phyloP scores from a whole-genome alignment of 169 alveolate genomes.

The Babesia sp. region DNA sequence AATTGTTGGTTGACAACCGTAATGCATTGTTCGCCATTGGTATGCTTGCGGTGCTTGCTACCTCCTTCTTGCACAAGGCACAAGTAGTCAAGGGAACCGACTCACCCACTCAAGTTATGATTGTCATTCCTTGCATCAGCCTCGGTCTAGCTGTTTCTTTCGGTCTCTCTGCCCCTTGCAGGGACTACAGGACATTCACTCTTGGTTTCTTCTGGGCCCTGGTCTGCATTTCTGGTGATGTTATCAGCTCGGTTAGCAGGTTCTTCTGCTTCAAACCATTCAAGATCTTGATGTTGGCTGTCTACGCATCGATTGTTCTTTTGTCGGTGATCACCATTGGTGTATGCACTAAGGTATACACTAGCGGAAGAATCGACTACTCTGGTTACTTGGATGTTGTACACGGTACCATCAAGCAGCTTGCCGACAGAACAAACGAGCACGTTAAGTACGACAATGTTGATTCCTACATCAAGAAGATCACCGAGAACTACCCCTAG shows the following conservation, averaged over 20 bases:
- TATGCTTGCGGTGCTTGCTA: constrained; percentile 41
- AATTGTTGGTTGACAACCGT: constrained; percentile 53
- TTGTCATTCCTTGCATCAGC: constrained; percentile 52
- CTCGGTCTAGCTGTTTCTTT: constrained; percentile 59
- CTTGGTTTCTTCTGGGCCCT: constrained; percentile 59
- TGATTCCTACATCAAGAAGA: constrained; percentile 16
- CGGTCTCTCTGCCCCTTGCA: constrained; percentile 59
- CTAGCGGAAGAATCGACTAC: constrained; percentile 50
- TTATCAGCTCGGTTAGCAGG: constrained; percentile 44
- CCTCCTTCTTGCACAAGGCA: constrained; percentile 61
- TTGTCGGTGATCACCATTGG: constrained; percentile 49
- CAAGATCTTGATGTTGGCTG: constrained; percentile 45
- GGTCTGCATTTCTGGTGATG: constrained; percentile 57
- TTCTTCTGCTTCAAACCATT: constrained; percentile 42
- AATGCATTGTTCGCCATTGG: constrained; percentile 42
- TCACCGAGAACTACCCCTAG: constrained; percentile 47
- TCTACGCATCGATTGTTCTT: constrained; percentile 23
- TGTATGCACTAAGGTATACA: constrained; percentile 48
- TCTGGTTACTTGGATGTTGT: constrained; percentile 47
- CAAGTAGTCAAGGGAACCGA: constrained; percentile 53
- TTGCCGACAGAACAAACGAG: constrained; percentile 10
- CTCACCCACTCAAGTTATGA: constrained; percentile 46
- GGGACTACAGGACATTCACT: constrained; percentile 60
- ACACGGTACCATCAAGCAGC: constrained; percentile 32
- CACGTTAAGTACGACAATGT: constrained; percentile 26